Evolutionary conservation across 2,329 filamentous ascomycete species (phyloP).

Genomic region (Aspergillus calidoustus): DNA sequence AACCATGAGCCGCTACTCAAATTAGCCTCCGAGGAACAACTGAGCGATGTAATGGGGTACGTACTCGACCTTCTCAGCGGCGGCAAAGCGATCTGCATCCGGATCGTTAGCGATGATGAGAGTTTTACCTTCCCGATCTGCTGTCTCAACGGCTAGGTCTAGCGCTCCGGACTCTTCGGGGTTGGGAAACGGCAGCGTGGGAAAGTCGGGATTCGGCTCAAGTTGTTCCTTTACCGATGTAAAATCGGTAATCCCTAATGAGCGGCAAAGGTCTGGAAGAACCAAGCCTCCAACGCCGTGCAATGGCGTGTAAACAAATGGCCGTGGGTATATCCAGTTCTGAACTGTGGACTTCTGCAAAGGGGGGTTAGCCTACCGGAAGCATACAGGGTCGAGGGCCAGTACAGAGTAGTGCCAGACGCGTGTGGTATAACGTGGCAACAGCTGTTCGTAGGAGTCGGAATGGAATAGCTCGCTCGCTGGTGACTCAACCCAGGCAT

Average conservation of each 20-base stretch:
- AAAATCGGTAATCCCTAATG: slow-evolving; percentile 40
- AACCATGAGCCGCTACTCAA: slow-evolving; percentile 56
- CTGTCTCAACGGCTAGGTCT: slow-evolving; percentile 61
- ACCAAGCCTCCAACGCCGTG: slow-evolving; percentile 46
- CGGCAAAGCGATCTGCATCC: slow-evolving; percentile 68
- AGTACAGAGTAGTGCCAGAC: slow-evolving; percentile 41
- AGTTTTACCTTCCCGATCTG: slow-evolving; percentile 52
- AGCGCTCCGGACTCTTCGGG: slow-evolving; percentile 68
- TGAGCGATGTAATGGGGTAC: slow-evolving; percentile 14
- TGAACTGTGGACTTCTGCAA: slow-evolving; percentile 39
- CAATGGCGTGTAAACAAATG: slow-evolving; percentile 50
- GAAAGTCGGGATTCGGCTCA: slow-evolving; percentile 66
- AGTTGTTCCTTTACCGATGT: slow-evolving; percentile 52
- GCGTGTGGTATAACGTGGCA: slow-evolving; percentile 35
- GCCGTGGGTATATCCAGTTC: slow-evolving; percentile 31
- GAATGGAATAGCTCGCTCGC: slow-evolving; percentile 37
- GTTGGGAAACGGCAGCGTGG: slow-evolving; percentile 68
- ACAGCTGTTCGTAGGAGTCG: slow-evolving; percentile 34
- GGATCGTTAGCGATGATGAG: slow-evolving; percentile 68
- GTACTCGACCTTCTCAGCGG: slow-evolving; percentile 60
- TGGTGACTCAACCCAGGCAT: slow-evolving; percentile 54
- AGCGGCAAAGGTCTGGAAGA: slow-evolving; percentile 39
- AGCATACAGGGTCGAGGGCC: not conserved
- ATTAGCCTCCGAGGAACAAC: not conserved
- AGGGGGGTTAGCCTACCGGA: slow-evolving; percentile 20